phyloP scores from a whole-genome alignment of 129 eudicot genomes.

The Apium graveolens region DNA sequence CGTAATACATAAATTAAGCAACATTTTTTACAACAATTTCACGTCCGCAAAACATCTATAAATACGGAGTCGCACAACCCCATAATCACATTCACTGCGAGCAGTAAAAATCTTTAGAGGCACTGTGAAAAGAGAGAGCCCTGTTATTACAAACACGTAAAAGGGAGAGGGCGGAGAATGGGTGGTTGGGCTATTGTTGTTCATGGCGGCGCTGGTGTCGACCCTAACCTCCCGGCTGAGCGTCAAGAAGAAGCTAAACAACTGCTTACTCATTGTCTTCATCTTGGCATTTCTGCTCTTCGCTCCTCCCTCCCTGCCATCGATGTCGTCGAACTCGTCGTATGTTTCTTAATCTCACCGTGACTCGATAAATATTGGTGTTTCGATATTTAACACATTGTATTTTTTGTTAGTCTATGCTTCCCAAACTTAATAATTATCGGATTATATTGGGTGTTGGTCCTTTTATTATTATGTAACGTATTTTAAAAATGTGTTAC shows the following conservation, averaged over 20 bases:
- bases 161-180: slow-evolving; percentile 26
- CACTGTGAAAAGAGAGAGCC: not conserved
- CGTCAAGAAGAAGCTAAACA: slow-evolving; percentile 76
- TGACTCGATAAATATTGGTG: not conserved
- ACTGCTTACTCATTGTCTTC: slow-evolving; percentile 69
- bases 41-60: slow-evolving; percentile 8
- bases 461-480: too few species aligned
- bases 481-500: not conserved
- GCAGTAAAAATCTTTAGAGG: not conserved
- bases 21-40: not conserved
- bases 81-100: not conserved
- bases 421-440: too few species aligned
- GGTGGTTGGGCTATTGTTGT: slow-evolving; percentile 93
- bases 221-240: slow-evolving; percentile 81
- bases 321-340: slow-evolving; percentile 87
- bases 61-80: not conserved
- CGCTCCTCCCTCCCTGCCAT: slow-evolving; percentile 66
- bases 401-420: not conserved
- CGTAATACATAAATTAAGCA: not conserved
- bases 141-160: not conserved
- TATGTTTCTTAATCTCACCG: slow-evolving; percentile 14
- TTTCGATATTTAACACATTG: not conserved
- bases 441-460: too few species aligned
- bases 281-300: slow-evolving; percentile 73
- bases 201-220: slow-evolving; percentile 97